Conservation (phyloP, 2,329 filamentous ascomycete species). For the Fusarium acutatum region DNA sequence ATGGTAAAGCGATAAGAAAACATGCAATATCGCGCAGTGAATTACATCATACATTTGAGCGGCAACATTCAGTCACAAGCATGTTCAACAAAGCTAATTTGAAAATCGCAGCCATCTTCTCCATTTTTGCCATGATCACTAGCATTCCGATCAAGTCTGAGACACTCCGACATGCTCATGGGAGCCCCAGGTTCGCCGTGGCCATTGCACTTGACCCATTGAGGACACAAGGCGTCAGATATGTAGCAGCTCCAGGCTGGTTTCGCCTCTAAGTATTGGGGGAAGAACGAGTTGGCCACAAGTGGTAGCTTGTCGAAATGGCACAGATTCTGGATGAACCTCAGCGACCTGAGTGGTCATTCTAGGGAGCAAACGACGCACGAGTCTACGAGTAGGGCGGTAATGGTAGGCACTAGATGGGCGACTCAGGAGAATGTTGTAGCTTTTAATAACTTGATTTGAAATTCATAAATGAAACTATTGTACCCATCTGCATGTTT, state of each 20-base stretch:
- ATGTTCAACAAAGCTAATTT: neutral
- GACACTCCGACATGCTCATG: neutral
- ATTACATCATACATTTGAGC: neutral
- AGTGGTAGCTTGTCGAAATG: accelerated
- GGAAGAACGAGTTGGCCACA: accelerated
- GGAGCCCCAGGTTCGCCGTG: neutral
- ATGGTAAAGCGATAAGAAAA: accelerated
- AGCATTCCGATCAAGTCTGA: neutral
- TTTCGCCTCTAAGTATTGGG: accelerated
- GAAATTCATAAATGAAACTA: neutral
- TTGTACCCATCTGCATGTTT: neutral
- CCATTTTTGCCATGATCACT: accelerated
- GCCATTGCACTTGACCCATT: neutral
- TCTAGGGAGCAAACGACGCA: accelerated
- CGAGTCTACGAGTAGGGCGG: neutral
- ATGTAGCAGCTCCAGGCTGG: neutral
- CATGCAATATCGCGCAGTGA: no score
- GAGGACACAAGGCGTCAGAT: neutral
- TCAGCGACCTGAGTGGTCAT: accelerated
- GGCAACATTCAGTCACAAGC: accelerated
- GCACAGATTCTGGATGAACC: neutral
- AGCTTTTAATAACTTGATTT: neutral
- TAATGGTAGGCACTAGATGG: neutral
- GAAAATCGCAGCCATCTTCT: neutral
- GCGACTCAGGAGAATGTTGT: neutral